Percentiles rank a stretch among this genome's conserved stretches.
Conservation (phyloP, 176 grass and related monocot species). For the Secale cereale region DNA sequence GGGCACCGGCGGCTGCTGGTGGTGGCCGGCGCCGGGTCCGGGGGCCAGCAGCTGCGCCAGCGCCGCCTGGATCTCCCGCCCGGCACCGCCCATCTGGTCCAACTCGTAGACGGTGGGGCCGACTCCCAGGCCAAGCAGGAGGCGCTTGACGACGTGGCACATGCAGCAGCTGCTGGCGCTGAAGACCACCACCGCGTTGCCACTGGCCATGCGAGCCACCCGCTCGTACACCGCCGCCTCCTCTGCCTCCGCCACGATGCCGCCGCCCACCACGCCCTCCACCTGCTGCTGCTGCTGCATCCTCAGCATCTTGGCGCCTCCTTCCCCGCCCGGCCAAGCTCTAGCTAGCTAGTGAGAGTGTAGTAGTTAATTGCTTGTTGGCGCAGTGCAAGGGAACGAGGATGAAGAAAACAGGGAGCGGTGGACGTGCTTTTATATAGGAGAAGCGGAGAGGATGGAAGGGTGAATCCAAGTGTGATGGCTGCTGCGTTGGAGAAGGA, state of each 20-base stretch:
- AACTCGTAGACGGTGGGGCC: conserved; percentile 89
- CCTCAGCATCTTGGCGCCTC: conserved; percentile 18
- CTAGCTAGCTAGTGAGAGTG: not conserved
- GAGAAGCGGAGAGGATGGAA: not conserved
- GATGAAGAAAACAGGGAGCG: not conserved
- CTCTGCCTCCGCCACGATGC: conserved; percentile 3
- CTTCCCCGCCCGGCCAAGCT: not conserved
- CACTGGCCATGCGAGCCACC: conserved; percentile 69
- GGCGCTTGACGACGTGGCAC: conserved; percentile 92
- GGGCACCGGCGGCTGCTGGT: conserved; percentile 42
- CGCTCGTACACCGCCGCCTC: conserved; percentile 52
- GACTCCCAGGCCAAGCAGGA: conserved; percentile 81
- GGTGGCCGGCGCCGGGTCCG: not conserved
- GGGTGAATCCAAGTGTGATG: not conserved
- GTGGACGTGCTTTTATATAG: conserved; percentile 3
- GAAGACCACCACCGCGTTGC: conserved; percentile 93
- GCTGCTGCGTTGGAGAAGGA: not conserved
- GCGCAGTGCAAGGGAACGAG: not conserved
- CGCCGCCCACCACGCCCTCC: not conserved
- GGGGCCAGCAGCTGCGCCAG: conserved; percentile 53
- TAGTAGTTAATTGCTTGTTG: not conserved
- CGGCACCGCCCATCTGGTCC: conserved; percentile 50
- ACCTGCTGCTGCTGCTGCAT: conserved; percentile 38
- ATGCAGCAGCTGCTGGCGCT: conserved; percentile 93
- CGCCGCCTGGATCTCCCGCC: conserved; percentile 69